Evolutionary conservation across 2,329 filamentous ascomycete species (phyloP).

Genomic region (Hypoxylon sp.): DNA sequence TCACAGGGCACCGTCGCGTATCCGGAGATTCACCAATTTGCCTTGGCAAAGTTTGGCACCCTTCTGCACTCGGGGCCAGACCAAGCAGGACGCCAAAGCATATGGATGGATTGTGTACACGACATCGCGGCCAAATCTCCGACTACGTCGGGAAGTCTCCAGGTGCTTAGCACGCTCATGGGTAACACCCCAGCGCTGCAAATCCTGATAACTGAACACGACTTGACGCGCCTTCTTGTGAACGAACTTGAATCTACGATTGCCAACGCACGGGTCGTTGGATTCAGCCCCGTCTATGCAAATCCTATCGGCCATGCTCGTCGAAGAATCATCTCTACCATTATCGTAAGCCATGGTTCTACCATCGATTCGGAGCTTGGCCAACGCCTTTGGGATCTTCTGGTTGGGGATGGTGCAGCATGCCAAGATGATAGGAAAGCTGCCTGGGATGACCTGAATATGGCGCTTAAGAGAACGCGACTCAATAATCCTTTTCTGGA

Average conservation of each 20-base stretch:
- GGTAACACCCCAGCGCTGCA: slow-evolving; percentile 67
- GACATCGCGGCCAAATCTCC: slow-evolving; percentile 75
- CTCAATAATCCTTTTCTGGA: slow-evolving; percentile 70
- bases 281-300: slow-evolving; percentile 62
- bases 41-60: slow-evolving; percentile 71
- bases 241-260: slow-evolving; percentile 74
- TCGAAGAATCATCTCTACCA: slow-evolving; percentile 69
- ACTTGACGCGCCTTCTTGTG: slow-evolving; percentile 73
- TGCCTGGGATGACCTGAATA: slow-evolving; percentile 78
- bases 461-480: slow-evolving; percentile 58
- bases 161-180: slow-evolving; percentile 70
- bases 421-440: slow-evolving; percentile 72
- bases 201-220: slow-evolving; percentile 71
- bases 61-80: slow-evolving; percentile 72
- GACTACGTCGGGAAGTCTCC: slow-evolving; percentile 80
- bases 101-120: slow-evolving; percentile 76
- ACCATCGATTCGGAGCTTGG: slow-evolving; percentile 75
- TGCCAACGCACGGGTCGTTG: slow-evolving; percentile 57
- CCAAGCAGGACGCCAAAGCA: slow-evolving; percentile 68
- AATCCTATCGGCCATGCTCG: slow-evolving; percentile 66
- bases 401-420: slow-evolving; percentile 76
- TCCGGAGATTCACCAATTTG: slow-evolving; percentile 74
- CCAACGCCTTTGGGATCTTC: slow-evolving; percentile 76
- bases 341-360: slow-evolving; percentile 73
- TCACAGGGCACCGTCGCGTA: slow-evolving; percentile 69